Evolutionary conservation across 192 early-diverging fungal species (phyloP), one percentile per base, ranked within the genome.

Genomic region (Coemansia erecta): DNA sequence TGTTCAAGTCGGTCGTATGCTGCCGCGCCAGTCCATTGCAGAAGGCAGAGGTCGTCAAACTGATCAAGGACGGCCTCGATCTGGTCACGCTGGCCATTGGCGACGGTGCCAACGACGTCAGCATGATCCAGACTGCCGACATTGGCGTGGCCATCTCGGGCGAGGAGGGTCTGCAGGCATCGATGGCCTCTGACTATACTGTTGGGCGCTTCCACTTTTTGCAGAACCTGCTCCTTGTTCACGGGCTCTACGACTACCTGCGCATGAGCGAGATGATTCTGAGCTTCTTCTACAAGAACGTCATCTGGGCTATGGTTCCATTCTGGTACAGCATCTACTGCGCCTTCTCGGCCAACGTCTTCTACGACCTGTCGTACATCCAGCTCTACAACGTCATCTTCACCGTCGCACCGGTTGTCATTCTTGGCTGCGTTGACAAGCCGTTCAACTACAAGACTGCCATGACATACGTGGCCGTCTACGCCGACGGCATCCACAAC

Each of bases 81-180:
- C 81, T 83, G 24, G 81, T 89, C 8, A 88, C 85, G 47, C 60
- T 90, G 37, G 85, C 89, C 0, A 86, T 92, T 43, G 88, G 88
- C 28, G 87, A 90, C 64, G 91, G 86, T 21, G 87, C 86, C 39
- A 96, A 98, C 66, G 95, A 98, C 69, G 94, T 98, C 7, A 87
- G 85, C 45, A 98, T 98, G 95, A 98, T 98, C 67, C 95, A 98
- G 74, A 93, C 89, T 2, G 95, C 95, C 22, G 89, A 98, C 79
- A 84, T 98, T 55, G 86, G 89, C 31, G 85, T 87, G 22, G 87
- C 87, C 19, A 89, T 90, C 60, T 75, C 85, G 10, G 93, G 92
- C 60, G 75, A 93, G 70, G 83, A 96, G 66, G 89, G 89, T 41
- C 57, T 87, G 86, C 94, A 97, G 64, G 96, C 96, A 4, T 82